These are phyloP conservation scores for Leccinum broughii DNA, from an alignment of 768 basidiomycete genomes.

Conservation along the genomic window DNA sequence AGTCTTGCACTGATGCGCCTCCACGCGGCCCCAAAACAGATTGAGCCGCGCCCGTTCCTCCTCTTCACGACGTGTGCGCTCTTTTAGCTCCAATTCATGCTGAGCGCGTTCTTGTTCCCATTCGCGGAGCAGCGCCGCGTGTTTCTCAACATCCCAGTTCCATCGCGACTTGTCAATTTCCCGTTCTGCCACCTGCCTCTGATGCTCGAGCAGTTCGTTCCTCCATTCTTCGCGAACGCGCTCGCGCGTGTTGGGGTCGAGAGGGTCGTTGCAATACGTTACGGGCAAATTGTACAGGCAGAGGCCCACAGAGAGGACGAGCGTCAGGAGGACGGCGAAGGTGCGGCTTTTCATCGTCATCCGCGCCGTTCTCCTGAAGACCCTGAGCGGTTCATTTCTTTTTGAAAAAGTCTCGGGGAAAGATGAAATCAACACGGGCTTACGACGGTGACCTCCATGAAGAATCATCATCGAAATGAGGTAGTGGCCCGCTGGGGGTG, in stretches of 20 bases:
- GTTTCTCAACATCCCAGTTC: not conserved
- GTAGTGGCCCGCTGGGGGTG: no score
- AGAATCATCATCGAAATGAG: no score
- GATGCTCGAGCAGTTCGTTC: not conserved
- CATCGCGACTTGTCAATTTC: not conserved
- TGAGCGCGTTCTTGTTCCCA: conserved; percentile 13
- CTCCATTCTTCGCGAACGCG: not conserved
- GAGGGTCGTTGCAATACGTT: not conserved
- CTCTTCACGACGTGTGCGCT: conserved; percentile 23
- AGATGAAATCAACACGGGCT: no score
- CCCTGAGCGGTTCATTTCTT: no score
- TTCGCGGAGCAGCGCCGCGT: not conserved
- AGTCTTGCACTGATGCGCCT: conserved; percentile 24
- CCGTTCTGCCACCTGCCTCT: not conserved
- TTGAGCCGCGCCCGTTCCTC: conserved; percentile 29
- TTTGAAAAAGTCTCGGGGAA: no score
- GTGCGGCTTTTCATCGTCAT: no score
- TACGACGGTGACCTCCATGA: no score
- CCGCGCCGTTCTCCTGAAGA: no score
- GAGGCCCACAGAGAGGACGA: not conserved
- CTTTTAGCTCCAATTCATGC: conserved; percentile 9
- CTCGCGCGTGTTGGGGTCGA: not conserved
- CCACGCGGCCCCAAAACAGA: conserved; percentile 24
- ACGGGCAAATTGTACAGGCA: not conserved
- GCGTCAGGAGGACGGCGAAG: not conserved